Evolutionary conservation across 2,329 filamentous ascomycete species (phyloP).

Genomic region (Paecilomyces sp.): DNA sequence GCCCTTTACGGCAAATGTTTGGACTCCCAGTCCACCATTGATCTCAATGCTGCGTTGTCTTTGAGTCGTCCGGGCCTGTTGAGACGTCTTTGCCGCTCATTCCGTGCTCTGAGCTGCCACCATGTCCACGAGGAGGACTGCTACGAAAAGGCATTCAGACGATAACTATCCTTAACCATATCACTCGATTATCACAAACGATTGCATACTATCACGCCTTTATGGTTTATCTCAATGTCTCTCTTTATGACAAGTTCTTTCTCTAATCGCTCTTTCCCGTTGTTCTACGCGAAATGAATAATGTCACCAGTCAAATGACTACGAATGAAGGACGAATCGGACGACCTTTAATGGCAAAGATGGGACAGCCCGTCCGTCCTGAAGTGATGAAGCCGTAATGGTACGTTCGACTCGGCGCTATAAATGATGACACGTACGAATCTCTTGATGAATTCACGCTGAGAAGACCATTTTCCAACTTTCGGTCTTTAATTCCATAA

Average conservation of each 20-base stretch:
- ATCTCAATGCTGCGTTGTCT: conserved; percentile 3
- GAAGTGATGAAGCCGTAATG: not conserved
- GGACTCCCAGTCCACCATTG: conserved; percentile 15
- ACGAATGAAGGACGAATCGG: conserved; percentile 5
- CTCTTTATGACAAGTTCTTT: not conserved
- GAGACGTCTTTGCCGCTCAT: conserved; percentile 17
- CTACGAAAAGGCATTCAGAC: not conserved
- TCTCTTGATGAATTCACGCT: not conserved
- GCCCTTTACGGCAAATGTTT: conserved; percentile 23
- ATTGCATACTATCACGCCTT: not conserved
- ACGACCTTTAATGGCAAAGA: not conserved
- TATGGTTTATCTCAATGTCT: not conserved
- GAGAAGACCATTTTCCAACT: not conserved
- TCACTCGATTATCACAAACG: not conserved
- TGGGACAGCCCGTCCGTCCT: not conserved
- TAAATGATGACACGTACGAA: not conserved
- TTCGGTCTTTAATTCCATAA: not conserved
- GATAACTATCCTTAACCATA: not conserved
- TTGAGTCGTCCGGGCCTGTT: conserved; percentile 14
- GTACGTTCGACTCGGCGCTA: not conserved
- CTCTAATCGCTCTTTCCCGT: not conserved
- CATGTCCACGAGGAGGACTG: conserved; percentile 3
- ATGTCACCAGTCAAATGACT: conserved; percentile 5
- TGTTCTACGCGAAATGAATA: not conserved
- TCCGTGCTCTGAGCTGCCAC: conserved; percentile 19